Percentiles rank a stretch among this genome's conserved stretches.
phyloP scores from a whole-genome alignment of 1,284 basidiomycete species.

The Mixia osmundae region DNA sequence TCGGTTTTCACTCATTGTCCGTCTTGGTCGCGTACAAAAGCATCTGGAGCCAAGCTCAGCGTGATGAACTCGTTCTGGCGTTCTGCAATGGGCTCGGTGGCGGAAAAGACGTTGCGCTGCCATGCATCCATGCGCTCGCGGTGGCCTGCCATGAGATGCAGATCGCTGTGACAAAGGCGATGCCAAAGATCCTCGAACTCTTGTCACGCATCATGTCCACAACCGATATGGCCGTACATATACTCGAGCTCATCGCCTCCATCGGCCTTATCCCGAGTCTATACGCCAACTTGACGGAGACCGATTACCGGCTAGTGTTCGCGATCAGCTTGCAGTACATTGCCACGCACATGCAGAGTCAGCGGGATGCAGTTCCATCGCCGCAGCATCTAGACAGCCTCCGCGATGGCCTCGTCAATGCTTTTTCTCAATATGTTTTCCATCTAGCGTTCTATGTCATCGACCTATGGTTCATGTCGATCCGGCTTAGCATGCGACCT shows the following conservation, averaged over 20 bases:
- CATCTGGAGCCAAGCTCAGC: conserved; percentile 42
- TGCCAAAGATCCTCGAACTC: conserved; percentile 63
- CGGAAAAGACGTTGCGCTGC: conserved; percentile 63
- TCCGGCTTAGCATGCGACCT: conserved; percentile 63
- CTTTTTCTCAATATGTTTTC: conserved; percentile 83
- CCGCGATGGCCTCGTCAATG: conserved; percentile 37
- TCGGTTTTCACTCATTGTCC: conserved; percentile 68
- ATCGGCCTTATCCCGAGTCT: conserved; percentile 55
- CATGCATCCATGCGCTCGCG: conserved; percentile 73
- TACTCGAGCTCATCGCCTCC: conserved; percentile 74
- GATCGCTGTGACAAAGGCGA: conserved; percentile 52
- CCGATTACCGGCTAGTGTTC: conserved; percentile 82
- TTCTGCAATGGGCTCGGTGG: conserved; percentile 54
- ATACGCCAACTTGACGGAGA: conserved; percentile 79
- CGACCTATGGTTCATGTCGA: conserved; percentile 82
- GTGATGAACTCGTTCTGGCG: conserved; percentile 50
- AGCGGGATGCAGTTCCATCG: conserved; percentile 12
- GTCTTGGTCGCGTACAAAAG: conserved; percentile 71
- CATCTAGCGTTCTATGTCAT: conserved; percentile 81
- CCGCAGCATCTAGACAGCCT: conserved; percentile 30
- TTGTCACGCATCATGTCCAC: conserved; percentile 88
- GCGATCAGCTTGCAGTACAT: conserved; percentile 88
- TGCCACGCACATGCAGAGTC: conserved; percentile 39
- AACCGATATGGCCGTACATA: conserved; percentile 78
- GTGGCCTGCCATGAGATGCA: conserved; percentile 75